Evolutionary conservation across 805 yeast genomes (phyloP), one percentile per base, ranked within the genome.

Genomic region (Yamadazyma olivae): DNA sequence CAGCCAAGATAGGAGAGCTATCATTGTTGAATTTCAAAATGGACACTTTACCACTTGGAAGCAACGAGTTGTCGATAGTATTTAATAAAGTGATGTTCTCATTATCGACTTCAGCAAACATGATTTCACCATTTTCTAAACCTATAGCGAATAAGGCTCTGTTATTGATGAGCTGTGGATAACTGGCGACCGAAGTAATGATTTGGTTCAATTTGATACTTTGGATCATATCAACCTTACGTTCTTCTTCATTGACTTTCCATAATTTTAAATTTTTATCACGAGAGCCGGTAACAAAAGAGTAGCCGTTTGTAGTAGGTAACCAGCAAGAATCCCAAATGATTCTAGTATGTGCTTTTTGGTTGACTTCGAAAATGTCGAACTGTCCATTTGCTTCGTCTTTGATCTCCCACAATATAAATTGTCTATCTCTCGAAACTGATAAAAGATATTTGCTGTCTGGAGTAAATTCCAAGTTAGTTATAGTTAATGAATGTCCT

Each of bases 291-390:
- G 97, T 90, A 12, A 85, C 71, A 51, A 91, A 90, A n/a, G 56
- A 55, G 17, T 43, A 32, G 9, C 48, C 45, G 3, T 38, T 24
- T n/a, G 50, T 41, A 6, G 14, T 10, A 4, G 89, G 87, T 0
- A 81, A 65, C 96, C 97, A 93, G 25, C 84, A 75, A 54, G 91
- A 81, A 62, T 93, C 98, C 99, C 99, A 95, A 28, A 93, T 77
- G 49, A 93, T 91, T 59, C 97, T 77, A 2, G 83, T 59, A 54
- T 95, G 99, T 0, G 96, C 96, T 55, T 83, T 87, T 23, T 76
- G 76, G 37, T 74, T 70, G 14, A 61, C 55, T 37, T 77, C 57
- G 14, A 60, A 55, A 41, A 75, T 73, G 15, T 57, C 56, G 29
- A 70, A 63, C 10, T 50, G 48, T 2, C 56, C 60, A 8, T 35